A percentile compares a stretch with the other conserved stretches of the same genome.
These are phyloP conservation scores for Malus sylvestris DNA, from an alignment of 306 rosid species.

Conservation along the genomic window DNA sequence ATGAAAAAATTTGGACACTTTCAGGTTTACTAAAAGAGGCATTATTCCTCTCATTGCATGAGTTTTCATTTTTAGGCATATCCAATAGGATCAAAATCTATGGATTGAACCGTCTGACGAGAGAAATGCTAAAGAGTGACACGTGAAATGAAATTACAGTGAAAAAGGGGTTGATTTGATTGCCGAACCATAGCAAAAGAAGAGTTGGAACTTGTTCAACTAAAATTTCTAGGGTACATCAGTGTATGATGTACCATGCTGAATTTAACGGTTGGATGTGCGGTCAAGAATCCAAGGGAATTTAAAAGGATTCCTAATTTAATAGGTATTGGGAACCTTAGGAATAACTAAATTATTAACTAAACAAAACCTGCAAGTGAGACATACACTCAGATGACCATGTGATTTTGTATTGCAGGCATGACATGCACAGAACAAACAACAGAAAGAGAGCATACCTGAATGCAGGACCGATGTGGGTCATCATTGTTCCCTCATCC, in stretches of 20 bases:
- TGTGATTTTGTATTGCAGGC: neutral
- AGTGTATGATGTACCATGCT: neutral
- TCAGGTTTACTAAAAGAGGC: slow-evolving; percentile 20
- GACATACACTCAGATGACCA: neutral
- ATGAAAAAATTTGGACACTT: slow-evolving; percentile 28
- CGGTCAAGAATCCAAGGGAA: neutral
- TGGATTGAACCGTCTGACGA: slow-evolving; percentile 18
- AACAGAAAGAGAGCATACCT: slow-evolving; percentile 34
- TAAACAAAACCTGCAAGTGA: neutral
- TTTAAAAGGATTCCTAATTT: neutral
- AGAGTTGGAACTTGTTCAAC: neutral
- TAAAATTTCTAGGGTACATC: neutral
- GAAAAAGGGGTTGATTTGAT: neutral
- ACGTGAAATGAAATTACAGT: neutral
- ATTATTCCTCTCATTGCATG: slow-evolving; percentile 17
- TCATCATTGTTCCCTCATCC: slow-evolving; percentile 28
- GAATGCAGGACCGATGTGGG: slow-evolving; percentile 29
- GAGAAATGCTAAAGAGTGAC: neutral
- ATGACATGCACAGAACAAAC: neutral
- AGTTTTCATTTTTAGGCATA: slow-evolving; percentile 19
- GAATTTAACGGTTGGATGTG: neutral
- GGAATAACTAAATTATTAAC: neutral
- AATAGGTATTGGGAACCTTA: neutral
- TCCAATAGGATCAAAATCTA: slow-evolving; percentile 23
- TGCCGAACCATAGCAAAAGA: neutral